Conservation (phyloP, 805 yeast genomes). For the Ogataea nonfermentans region DNA sequence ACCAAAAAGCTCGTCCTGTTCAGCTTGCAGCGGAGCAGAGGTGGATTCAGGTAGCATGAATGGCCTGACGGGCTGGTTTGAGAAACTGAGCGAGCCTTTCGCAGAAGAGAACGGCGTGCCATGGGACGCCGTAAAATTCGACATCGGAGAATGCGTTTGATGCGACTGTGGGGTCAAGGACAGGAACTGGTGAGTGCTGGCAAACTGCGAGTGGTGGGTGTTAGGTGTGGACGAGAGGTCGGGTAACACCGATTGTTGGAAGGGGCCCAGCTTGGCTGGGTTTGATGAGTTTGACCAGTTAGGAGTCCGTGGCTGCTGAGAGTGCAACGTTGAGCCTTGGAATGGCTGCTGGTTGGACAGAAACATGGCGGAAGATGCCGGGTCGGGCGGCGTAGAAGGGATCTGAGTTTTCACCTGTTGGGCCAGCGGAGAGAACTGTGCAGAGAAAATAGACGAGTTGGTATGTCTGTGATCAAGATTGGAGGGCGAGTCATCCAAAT, state of each 20-base stretch:
- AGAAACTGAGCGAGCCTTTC: constrained; percentile 17
- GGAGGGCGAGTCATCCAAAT: constrained; percentile 24
- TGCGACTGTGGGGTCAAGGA: constrained; percentile 25
- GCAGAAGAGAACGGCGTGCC: constrained; percentile 24
- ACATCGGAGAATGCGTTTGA: constrained; percentile 17
- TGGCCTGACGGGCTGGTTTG: constrained; percentile 18
- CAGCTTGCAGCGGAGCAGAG: constrained; percentile 9
- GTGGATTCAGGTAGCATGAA: constrained; percentile 24
- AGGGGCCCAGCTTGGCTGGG: constrained; percentile 14
- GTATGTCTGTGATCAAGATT: constrained; percentile 7
- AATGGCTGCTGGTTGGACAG: constrained; percentile 5
- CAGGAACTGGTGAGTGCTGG: constrained; percentile 18
- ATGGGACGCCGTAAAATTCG: constrained; percentile 17
- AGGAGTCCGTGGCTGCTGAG: constrained; percentile 35
- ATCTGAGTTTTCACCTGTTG: constrained; percentile 16
- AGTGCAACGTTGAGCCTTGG: constrained; percentile 6
- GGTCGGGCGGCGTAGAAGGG: constrained; percentile 31
- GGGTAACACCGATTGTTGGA: constrained; percentile 21
- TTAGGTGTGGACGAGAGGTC: constrained; percentile 26
- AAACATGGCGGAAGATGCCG: constrained; percentile 13
- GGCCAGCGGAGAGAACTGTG: constrained; percentile 27
- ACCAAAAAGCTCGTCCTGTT: constrained; percentile 10
- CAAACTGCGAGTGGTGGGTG: constrained; percentile 12
- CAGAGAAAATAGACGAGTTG: constrained; percentile 22
- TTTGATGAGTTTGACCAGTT: constrained; percentile 31